phyloP scores from a whole-genome alignment of 2,329 filamentous ascomycete genomes.

The Ramularia collo-cygni region DNA sequence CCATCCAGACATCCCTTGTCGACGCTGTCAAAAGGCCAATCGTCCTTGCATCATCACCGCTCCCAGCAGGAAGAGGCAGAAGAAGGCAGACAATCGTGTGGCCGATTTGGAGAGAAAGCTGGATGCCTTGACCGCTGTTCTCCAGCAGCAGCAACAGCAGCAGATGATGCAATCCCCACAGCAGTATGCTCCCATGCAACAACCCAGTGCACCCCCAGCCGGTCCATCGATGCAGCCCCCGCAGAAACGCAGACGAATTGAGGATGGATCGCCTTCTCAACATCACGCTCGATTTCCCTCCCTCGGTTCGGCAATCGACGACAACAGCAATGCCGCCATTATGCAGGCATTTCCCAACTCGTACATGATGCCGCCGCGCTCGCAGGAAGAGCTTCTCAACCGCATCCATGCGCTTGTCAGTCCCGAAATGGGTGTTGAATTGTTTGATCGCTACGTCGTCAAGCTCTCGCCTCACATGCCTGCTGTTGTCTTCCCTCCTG shows the following conservation, averaged over 20 bases:
- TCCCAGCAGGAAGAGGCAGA: conserved; percentile 71
- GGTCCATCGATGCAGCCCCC: conserved; percentile 15
- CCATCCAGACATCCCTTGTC: conserved; percentile 51
- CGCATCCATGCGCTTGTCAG: conserved; percentile 44
- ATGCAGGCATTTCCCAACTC: conserved; percentile 11
- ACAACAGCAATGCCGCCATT: conserved; percentile 12
- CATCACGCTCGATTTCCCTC: background rate
- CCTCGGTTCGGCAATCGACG: background rate
- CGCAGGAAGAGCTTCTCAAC: conserved; percentile 25
- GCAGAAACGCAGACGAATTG: conserved; percentile 22
- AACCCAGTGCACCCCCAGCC: conserved; percentile 1
- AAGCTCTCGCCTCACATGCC: conserved; percentile 51
- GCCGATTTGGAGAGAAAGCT: conserved; percentile 91
- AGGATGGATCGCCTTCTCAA: conserved; percentile 8
- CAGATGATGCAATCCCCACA: conserved; percentile 9
- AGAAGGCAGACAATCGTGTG: conserved; percentile 84
- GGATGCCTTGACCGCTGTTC: conserved; percentile 73
- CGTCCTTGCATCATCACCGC: conserved; percentile 70
- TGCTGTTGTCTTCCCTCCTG: conserved; percentile 50
- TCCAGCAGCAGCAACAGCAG: conserved; percentile 52
- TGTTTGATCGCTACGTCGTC: conserved; percentile 52
- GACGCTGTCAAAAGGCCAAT: conserved; percentile 72
- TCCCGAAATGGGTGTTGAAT: conserved; percentile 44
- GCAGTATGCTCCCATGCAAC: conserved; percentile 8
- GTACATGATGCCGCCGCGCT: conserved; percentile 15